Conservation (phyloP, 495 filamentous ascomycete species). For the Emericellopsis terricola region DNA sequence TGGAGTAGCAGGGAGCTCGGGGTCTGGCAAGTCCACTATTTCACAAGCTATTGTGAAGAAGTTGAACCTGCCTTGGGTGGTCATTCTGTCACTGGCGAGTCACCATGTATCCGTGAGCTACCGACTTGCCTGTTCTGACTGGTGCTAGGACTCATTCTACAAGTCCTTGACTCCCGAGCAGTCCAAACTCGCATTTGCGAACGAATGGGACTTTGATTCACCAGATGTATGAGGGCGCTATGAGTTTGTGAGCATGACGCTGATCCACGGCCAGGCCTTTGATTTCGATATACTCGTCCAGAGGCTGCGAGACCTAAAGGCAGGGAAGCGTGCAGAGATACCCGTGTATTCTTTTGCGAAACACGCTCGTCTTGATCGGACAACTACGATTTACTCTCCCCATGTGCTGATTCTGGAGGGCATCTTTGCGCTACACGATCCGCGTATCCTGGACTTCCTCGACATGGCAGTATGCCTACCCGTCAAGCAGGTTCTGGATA, state of each 20-base stretch:
- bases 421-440: constrained; percentile 86
- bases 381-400: constrained; percentile 82
- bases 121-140: no score
- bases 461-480: constrained; percentile 58
- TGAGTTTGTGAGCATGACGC: no score
- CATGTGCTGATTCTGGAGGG: constrained; percentile 92
- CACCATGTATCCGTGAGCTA: neutral
- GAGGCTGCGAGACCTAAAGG: constrained; percentile 65
- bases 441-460: constrained; percentile 64
- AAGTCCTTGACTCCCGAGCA: constrained; percentile 63
- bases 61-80: constrained; percentile 90
- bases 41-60: constrained; percentile 79
- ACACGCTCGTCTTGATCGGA: constrained; percentile 62
- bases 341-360: constrained; percentile 91
- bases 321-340: constrained; percentile 83
- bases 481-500: neutral
- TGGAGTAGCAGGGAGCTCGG: constrained; percentile 86
- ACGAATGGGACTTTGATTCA: constrained; percentile 91
- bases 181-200: constrained; percentile 57
- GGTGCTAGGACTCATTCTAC: constrained; percentile 79
- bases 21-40: constrained; percentile 92
- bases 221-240: constrained; percentile 33
- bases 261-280: no score
- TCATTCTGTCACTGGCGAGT: constrained; percentile 85
- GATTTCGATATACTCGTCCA: constrained; percentile 84